Conservation (phyloP, 306 rosid genomes). For the Gastrolobium villosum region DNA sequence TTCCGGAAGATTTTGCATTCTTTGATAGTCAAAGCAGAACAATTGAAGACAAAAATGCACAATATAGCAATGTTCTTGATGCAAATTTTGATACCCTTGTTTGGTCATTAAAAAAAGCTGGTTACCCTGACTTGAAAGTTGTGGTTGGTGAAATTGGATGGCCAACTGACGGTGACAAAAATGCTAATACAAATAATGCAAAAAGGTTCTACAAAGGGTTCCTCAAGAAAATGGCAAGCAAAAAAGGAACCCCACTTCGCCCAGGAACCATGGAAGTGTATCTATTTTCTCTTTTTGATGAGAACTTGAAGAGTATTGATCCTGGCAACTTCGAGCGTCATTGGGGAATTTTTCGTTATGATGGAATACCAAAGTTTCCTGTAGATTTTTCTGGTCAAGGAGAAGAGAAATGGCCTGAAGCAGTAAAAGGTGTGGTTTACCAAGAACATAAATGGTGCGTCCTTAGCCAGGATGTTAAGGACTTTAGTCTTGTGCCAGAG, state of each 20-base stretch:
- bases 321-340: constrained; percentile 87
- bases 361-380: constrained; percentile 70
- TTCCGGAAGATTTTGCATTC: constrained; percentile 71
- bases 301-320: constrained; percentile 68
- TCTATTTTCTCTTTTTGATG: constrained; percentile 72
- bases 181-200: constrained; percentile 53
- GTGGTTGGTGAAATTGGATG: constrained; percentile 89
- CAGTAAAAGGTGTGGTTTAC: constrained; percentile 69
- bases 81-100: constrained; percentile 78
- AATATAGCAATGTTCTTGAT: constrained; percentile 72
- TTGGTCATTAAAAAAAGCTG: constrained; percentile 63
- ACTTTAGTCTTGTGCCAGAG: neutral
- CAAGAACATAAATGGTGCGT: constrained; percentile 73
- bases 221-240: constrained; percentile 60
- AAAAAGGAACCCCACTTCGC: constrained; percentile 70
- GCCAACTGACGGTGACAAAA: constrained; percentile 78
- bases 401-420: constrained; percentile 51
- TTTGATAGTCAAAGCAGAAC: constrained; percentile 48
- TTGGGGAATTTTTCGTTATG: constrained; percentile 79
- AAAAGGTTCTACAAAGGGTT: constrained; percentile 75
- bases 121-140: constrained; percentile 52
- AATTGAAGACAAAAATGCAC: constrained; percentile 53
- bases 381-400: constrained; percentile 73
- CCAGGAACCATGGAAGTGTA: constrained; percentile 56
- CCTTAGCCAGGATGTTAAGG: constrained; percentile 22